phyloP scores from a whole-genome alignment of 257 asterid genomes.

The Salvia rosmarinus region DNA sequence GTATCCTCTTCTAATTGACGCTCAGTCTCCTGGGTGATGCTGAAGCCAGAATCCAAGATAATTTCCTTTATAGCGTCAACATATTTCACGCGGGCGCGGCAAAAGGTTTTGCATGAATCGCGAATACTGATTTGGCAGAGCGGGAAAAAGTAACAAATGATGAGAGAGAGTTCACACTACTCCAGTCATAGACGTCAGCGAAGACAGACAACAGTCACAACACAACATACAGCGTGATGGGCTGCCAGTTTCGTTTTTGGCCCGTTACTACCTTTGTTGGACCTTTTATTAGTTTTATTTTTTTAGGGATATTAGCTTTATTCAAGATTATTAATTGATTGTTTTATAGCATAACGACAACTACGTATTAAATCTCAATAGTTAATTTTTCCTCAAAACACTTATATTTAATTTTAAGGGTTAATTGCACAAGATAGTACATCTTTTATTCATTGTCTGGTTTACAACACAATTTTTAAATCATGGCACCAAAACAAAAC shows the following conservation, averaged over 20 bases:
- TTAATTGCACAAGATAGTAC: too few relatives aligned
- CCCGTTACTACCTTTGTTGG: conserved; percentile 1
- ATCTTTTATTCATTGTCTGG: too few relatives aligned
- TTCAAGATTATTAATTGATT: not conserved
- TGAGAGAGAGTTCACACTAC: not conserved
- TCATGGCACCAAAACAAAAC: too few relatives aligned
- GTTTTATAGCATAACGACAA: too few relatives aligned
- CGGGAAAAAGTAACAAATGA: conserved; percentile 20
- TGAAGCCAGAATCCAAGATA: conserved; percentile 62
- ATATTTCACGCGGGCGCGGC: conserved; percentile 37
- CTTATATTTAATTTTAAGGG: too few relatives aligned
- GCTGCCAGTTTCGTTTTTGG: conserved; percentile 1
- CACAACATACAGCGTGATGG: conserved; percentile 10
- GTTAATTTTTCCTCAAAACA: too few relatives aligned
- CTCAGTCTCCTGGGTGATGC: conserved; percentile 52
- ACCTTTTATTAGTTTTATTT: not conserved
- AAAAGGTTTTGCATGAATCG: not conserved
- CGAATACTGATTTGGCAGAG: not conserved
- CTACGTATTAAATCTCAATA: too few relatives aligned
- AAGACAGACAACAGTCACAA: not conserved
- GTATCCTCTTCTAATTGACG: conserved; percentile 60
- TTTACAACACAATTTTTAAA: too few relatives aligned
- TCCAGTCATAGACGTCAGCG: not conserved
- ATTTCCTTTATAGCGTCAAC: conserved; percentile 57
- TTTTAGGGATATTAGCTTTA: too few relatives aligned